A percentile compares a stretch with the other conserved stretches of the same genome.
Conservation (phyloP, 148 eudicot species). For the Selenicereus undatus region DNA sequence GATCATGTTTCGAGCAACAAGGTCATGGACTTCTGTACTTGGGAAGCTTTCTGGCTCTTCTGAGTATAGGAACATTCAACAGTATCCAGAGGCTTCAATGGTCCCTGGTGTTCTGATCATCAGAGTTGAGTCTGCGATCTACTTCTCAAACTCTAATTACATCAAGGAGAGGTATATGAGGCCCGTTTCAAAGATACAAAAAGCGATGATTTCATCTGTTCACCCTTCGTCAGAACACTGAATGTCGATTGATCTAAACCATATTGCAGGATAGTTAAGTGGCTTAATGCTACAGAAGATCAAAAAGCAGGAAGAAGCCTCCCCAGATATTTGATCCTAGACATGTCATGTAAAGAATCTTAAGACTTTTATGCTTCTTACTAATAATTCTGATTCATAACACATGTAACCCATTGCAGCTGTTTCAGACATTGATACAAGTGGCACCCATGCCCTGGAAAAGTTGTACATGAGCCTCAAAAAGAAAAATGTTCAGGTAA, state of each 20-base stretch:
- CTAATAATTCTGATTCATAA: background rate
- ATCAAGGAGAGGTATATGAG: constrained; percentile 16
- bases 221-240: background rate
- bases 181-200: background rate
- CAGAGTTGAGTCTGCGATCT: constrained; percentile 22
- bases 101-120: constrained; percentile 16
- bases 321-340: constrained; percentile 11
- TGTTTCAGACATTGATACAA: constrained; percentile 15
- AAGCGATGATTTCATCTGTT: background rate
- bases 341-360: constrained; percentile 13
- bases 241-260: background rate
- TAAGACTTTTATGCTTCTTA: background rate
- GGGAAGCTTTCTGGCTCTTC: constrained; percentile 9
- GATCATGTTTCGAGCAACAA: constrained; percentile 9
- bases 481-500: constrained; percentile 9
- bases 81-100: constrained; percentile 1
- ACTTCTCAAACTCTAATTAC: constrained; percentile 21
- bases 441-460: constrained; percentile 16
- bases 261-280: constrained; percentile 1
- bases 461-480: background rate
- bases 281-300: constrained; percentile 3
- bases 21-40: constrained; percentile 7
- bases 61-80: constrained; percentile 8
- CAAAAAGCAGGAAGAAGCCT: background rate
- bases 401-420: background rate